Base-by-base conservation (phyloP, 768 basidiomycete genomes). In the Tricholoma sp. region DNA sequence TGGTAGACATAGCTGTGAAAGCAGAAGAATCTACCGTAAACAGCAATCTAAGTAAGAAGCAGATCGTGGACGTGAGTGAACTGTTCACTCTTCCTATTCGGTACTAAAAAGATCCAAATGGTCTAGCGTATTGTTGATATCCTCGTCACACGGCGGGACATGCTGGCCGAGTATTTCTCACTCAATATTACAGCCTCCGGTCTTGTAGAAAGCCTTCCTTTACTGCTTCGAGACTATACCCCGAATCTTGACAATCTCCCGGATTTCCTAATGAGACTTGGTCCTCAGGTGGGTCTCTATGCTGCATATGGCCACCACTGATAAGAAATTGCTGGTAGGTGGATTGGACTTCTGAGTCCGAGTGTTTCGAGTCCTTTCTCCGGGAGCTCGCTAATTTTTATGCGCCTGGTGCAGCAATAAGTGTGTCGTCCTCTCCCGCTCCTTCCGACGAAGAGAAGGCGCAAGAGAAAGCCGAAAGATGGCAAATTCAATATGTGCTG, bases 331-430 rank as follows among this genome's bases (percentile, higher is more conserved):
- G 29, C 9, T 49, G 29, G 15, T 61, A 98, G 90, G 93, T 98
- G 28, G 78, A 94, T 64, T 99, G 97, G 97, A 77, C 79, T 17
- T 78, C 80, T 0, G 97, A 99, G 66, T 75, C 75, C 29, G 87
- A 84, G 57, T 99, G 97, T 66, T 98, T 99, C 66, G 79, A 82
- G 17, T 80, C 84, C 0, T 89, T 98, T 66, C 75, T 96, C 29
- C 84, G 86, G 34, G 97, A 99, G 69, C 76, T 99, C 6, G 93
- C 94, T 2, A 91, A 83, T 67, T 98, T 98, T 73, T 94, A 97
- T 68, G 80, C 85, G 0, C 90, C 93, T 1, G 82, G 85, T 39
- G 82, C 82, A 0, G 64, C 72, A 4, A 54, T 58, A 13, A 52
- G 61, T 29, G 10, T 57, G 6, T 58, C 59, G 18, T 24, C 56